These are phyloP conservation scores for Phytopythium delawarense DNA, from an alignment of 352 stramenopile species.

Conservation along the genomic window DNA sequence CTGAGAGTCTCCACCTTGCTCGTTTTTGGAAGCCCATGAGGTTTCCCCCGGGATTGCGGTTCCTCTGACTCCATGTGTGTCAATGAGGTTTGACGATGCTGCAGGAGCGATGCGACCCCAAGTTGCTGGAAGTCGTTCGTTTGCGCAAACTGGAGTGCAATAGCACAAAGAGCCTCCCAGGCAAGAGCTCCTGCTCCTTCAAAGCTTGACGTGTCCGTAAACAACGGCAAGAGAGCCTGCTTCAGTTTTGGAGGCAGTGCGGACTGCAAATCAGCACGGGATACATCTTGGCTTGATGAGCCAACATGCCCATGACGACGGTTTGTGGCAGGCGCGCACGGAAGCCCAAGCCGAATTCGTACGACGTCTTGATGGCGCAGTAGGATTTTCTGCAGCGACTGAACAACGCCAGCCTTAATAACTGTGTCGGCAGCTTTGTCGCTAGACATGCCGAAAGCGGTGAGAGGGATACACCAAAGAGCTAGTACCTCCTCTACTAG, in stretches of 20 bases:
- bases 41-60: neutral
- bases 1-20: constrained; percentile 22
- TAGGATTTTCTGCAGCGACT: constrained; percentile 18
- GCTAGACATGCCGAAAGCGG: constrained; percentile 4
- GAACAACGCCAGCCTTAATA: constrained; percentile 25
- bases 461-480: constrained; percentile 29
- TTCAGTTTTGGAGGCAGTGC: constrained; percentile 13
- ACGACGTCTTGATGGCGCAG: constrained; percentile 1
- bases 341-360: neutral
- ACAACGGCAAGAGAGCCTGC: constrained; percentile 2
- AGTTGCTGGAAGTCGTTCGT: constrained; percentile 18
- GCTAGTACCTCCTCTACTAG: constrained; percentile 46
- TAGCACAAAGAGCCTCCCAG: constrained; percentile 29
- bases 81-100: constrained; percentile 20
- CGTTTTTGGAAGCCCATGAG: neutral
- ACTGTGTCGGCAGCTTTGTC: constrained; percentile 12
- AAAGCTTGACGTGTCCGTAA: neutral
- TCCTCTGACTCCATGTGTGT: constrained; percentile 10
- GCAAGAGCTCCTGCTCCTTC: constrained; percentile 14
- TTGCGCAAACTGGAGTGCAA: constrained; percentile 25
- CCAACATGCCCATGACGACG: neutral
- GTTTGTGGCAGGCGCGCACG: neutral
- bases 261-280: neutral
- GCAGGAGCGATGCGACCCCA: constrained; percentile 11
- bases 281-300: neutral